Evolutionary conservation across 108 stramenopile genomes (phyloP), one percentile per base, ranked within the genome.

Genomic region (Stephanodiscus minutulus): DNA sequence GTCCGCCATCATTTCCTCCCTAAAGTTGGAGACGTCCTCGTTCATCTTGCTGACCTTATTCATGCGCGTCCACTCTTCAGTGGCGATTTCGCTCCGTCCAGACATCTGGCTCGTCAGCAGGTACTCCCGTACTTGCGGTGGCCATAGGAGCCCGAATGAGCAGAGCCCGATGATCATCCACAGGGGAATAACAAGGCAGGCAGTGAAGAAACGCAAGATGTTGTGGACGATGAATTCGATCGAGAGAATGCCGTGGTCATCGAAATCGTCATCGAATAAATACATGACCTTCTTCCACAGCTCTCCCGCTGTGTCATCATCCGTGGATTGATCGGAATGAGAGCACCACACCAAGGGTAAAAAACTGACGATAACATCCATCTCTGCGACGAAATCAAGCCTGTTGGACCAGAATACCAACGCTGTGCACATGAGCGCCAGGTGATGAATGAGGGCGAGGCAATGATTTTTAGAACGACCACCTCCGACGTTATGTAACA

Each of bases 111-210:
- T 74, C 22, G 68, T 70, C 55, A 80, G 59, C 12, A 92, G 49
- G 57, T 74, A 78, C 20, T 71, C 76, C 3, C 91, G 76, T 11
- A 93, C 69, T 76, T 90, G 89, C 8, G 89, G 89, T 47, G 91
- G 91, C 89, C 86, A 93, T 57, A 90, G 60, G 10, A 86, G 58
- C 7, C 91, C 91, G 36, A 87, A 69, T 18, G 88, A 85, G 12
- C 68, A 39, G 15, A 79, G 21, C 7, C 91, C 91, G 22, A 89
- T 28, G 10, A 72, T 20, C 8, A 93, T 61, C 91, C 91, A 93
- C n/a, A 89, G 41, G 10, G 91, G 91, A 29, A 83, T 79, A 15
- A 89, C 31, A 25, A 88, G 6, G 55, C 84, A 59, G 28, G 75
- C 64, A 13, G 83, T 83, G 36, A 81, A 17, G 9, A 83, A 35